These are phyloP conservation scores for Lentinula sp. DNA, from an alignment of 768 basidiomycete genomes.

Conservation along the genomic window DNA sequence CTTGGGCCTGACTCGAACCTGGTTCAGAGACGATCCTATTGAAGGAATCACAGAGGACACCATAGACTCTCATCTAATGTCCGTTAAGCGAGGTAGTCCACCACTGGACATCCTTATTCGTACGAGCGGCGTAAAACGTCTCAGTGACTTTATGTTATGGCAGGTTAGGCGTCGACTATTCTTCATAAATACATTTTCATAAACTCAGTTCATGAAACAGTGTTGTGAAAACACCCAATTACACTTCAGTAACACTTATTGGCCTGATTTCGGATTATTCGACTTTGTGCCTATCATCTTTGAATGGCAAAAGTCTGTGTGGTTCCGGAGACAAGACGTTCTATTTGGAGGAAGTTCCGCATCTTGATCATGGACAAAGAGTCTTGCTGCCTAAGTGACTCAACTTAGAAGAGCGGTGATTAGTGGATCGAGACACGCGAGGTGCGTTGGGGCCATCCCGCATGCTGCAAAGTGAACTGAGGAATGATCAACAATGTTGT, in stretches of 20 bases:
- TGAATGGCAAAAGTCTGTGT: conserved; percentile 55
- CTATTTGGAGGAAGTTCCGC: no score
- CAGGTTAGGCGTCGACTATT: conserved; percentile 54
- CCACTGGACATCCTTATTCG: conserved; percentile 87
- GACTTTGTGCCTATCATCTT: conserved; percentile 87
- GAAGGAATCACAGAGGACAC: conserved; percentile 55
- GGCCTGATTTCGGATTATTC: conserved; percentile 89
- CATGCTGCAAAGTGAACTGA: no score
- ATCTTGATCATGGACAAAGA: no score
- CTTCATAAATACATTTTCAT: background rate
- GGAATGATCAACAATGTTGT: background rate
- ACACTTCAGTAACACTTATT: conserved; percentile 78
- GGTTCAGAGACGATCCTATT: background rate
- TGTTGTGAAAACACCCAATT: conserved; percentile 79
- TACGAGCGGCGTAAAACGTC: conserved; percentile 83
- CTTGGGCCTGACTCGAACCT: background rate
- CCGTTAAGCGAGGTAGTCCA: conserved; percentile 56
- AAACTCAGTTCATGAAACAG: conserved; percentile 27
- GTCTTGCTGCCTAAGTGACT: no score
- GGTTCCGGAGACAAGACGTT: no score
- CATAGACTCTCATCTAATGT: conserved; percentile 64
- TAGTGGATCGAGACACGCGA: no score
- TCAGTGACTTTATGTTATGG: conserved; percentile 93
- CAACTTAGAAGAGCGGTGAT: no score
- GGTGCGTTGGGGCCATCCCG: no score